A percentile compares a stretch with the other conserved stretches of the same genome.
Evolutionary conservation across 2,329 filamentous ascomycete species (phyloP).

Genomic region (Gremmenia infestans): DNA sequence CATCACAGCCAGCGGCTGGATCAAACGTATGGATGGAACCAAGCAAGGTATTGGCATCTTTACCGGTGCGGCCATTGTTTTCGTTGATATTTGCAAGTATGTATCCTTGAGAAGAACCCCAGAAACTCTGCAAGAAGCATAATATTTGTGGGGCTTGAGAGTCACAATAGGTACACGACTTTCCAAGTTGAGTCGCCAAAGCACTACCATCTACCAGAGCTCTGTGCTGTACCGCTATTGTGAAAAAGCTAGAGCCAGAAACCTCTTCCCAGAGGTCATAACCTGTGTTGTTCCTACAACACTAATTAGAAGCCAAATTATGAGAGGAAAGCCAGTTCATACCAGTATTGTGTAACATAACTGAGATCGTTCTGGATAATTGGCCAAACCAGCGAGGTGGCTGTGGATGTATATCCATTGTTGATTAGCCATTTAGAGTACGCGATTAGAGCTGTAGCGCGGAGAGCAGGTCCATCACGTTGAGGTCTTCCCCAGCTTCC

Average conservation of each 20-base stretch:
- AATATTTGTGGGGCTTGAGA: constrained; percentile 64
- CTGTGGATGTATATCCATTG: constrained; percentile 48
- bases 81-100: constrained; percentile 65
- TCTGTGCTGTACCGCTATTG: constrained; percentile 63
- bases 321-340: constrained; percentile 1
- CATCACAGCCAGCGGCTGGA: constrained; percentile 59
- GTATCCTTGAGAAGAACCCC: constrained; percentile 53
- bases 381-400: constrained; percentile 59
- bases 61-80: constrained; percentile 58
- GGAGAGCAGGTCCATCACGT: constrained; percentile 71
- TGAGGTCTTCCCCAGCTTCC: constrained; percentile 72
- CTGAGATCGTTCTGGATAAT: constrained; percentile 70
- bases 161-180: constrained; percentile 55
- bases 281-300: constrained; percentile 42
- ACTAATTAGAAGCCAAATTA: background rate
- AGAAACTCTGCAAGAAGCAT: constrained; percentile 71
- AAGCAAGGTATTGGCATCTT: constrained; percentile 68
- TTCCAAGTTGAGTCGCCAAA: constrained; percentile 59
- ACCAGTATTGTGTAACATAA: constrained; percentile 71
- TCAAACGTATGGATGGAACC: constrained; percentile 67
- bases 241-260: constrained; percentile 74
- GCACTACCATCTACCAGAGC: constrained; percentile 62
- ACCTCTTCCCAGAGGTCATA: constrained; percentile 87
- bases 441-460: constrained; percentile 66
- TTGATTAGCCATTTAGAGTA: constrained; percentile 69